A percentile compares a stretch with the other conserved stretches of the same genome.
These are phyloP conservation scores for Cladosporium sp. DNA, from an alignment of 2,329 filamentous ascomycete genomes.

Conservation along the genomic window DNA sequence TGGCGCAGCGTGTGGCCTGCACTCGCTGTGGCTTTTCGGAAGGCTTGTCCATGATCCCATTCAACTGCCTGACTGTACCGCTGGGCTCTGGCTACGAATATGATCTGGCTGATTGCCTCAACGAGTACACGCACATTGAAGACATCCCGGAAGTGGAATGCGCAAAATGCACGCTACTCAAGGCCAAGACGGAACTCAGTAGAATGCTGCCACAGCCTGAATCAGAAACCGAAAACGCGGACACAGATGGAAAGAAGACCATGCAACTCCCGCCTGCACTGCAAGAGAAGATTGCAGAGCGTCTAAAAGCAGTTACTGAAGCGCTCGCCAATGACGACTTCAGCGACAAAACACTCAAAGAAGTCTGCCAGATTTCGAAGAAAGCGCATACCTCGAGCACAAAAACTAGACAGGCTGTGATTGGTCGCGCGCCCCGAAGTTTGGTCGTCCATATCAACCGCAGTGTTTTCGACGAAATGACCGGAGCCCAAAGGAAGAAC, in stretches of 20 bases:
- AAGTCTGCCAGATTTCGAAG: constrained; percentile 51
- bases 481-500: constrained; percentile 81
- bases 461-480: constrained; percentile 84
- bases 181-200: constrained; percentile 56
- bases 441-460: constrained; percentile 88
- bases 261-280: constrained; percentile 47
- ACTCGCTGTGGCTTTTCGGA: constrained; percentile 83
- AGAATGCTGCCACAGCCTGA: constrained; percentile 42
- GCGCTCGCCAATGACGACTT: constrained; percentile 81
- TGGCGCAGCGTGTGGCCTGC: constrained; percentile 88
- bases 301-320: constrained; percentile 66
- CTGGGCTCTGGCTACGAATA: constrained; percentile 68
- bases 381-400: constrained; percentile 73
- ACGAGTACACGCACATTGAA: constrained; percentile 83
- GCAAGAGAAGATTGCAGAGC: constrained; percentile 47
- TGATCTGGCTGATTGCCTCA: constrained; percentile 75
- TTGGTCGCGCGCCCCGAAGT: constrained; percentile 78
- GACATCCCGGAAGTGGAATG: constrained; percentile 88
- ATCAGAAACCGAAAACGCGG: constrained; percentile 28
- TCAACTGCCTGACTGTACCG: constrained; percentile 88
- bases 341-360: constrained; percentile 56
- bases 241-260: constrained; percentile 15
- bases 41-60: constrained; percentile 85
- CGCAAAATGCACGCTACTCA: constrained; percentile 80
- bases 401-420: constrained; percentile 86